These are phyloP conservation scores for Cymbopogon flexuosus DNA, from an alignment of 202 grass and related monocot species.

Conservation along the genomic window DNA sequence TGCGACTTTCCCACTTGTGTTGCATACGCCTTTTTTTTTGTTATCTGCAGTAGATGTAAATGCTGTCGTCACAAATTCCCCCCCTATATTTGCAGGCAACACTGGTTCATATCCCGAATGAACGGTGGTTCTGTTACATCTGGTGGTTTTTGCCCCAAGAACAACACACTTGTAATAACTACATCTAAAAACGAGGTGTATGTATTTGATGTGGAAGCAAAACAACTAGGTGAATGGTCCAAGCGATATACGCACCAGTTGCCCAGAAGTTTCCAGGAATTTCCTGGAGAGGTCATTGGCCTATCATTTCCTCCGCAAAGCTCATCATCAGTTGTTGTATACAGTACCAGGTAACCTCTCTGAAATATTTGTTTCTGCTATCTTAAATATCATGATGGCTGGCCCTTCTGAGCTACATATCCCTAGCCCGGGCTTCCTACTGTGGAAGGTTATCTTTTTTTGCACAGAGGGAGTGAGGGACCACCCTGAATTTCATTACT, in stretches of 20 bases:
- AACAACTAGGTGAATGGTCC: conserved; percentile 89
- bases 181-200: conserved; percentile 90
- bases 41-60: background rate
- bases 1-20: background rate
- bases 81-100: conserved; percentile 54
- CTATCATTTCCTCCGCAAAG: conserved; percentile 64
- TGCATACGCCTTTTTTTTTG: background rate
- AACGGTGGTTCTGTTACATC: conserved; percentile 83
- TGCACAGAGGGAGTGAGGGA: background rate
- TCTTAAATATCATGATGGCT: background rate
- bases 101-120: conserved; percentile 91
- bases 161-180: conserved; percentile 73
- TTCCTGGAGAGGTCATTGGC: conserved; percentile 91
- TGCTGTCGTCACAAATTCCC: background rate
- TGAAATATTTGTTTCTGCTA: background rate
- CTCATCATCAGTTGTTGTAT: conserved; percentile 63
- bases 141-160: conserved; percentile 85
- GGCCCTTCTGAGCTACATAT: background rate
- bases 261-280: conserved; percentile 88
- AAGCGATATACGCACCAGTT: conserved; percentile 55
- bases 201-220: conserved; percentile 91
- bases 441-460: background rate
- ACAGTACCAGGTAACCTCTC: conserved; percentile 69
- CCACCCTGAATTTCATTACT: background rate
- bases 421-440: background rate